Conservation (phyloP, 2,329 filamentous ascomycete genomes). For the Cercospora sp. region DNA sequence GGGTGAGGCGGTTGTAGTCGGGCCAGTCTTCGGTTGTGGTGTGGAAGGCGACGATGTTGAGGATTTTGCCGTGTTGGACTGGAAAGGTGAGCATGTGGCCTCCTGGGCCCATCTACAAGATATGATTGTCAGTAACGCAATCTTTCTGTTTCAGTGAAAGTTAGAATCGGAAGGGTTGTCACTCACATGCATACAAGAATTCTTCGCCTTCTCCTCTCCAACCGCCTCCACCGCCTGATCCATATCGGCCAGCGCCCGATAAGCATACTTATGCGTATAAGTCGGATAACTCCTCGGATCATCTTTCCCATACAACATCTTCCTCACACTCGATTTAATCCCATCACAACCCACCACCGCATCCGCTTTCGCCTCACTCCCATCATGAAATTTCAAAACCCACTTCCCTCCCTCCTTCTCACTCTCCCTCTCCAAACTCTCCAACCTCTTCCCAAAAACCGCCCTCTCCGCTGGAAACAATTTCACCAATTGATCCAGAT, state of each 20-base stretch:
- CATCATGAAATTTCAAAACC: slow-evolving; percentile 41
- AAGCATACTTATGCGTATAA: slow-evolving; percentile 63
- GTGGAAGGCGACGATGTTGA: slow-evolving; percentile 36
- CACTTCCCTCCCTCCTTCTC: slow-evolving; percentile 32
- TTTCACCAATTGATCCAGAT: slow-evolving; percentile 46
- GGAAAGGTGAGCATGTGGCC: slow-evolving; percentile 64
- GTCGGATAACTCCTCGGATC: slow-evolving; percentile 50
- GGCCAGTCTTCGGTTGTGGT: slow-evolving; percentile 30
- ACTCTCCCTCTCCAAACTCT: slow-evolving; percentile 35
- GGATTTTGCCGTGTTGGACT: slow-evolving; percentile 30
- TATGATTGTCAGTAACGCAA: not conserved
- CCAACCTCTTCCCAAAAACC: slow-evolving; percentile 37
- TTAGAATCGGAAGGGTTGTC: too few species aligned
- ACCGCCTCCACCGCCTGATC: slow-evolving; percentile 32
- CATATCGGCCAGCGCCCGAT: slow-evolving; percentile 63
- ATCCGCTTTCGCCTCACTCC: slow-evolving; percentile 47
- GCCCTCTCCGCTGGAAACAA: slow-evolving; percentile 43
- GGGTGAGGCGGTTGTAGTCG: slow-evolving; percentile 27
- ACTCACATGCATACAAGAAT: slow-evolving; percentile 35
- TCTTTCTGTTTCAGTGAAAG: too few species aligned
- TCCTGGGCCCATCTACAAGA: slow-evolving; percentile 35
- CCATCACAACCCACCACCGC: slow-evolving; percentile 34
- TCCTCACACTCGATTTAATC: slow-evolving; percentile 60
- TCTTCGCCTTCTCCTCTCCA: slow-evolving; percentile 34
- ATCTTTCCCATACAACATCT: slow-evolving; percentile 41